Conservation (phyloP, 2,329 filamentous ascomycete genomes). For the Bipolaris bicolor region DNA sequence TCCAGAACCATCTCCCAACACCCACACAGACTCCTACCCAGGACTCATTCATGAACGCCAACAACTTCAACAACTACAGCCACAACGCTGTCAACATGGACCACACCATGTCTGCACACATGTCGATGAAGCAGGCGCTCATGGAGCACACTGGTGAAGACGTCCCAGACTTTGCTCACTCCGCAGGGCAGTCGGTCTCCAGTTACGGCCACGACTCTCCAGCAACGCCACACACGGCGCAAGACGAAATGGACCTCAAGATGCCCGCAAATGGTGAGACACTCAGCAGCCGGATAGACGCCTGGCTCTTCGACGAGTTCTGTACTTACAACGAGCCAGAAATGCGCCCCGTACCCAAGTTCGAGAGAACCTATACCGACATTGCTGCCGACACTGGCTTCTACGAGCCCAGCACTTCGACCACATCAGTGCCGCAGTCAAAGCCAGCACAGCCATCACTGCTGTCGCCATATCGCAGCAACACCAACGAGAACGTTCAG, state of each 20-base stretch:
- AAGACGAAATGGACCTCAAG: constrained; percentile 61
- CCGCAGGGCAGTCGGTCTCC: constrained; percentile 64
- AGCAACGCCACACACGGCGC: constrained; percentile 64
- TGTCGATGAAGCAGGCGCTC: constrained; percentile 65
- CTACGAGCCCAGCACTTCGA: constrained; percentile 73
- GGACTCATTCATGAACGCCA: constrained; percentile 55
- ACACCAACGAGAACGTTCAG: constrained; percentile 63
- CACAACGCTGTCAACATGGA: constrained; percentile 52
- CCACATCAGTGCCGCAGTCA: constrained; percentile 49
- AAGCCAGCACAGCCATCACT: constrained; percentile 59
- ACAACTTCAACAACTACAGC: constrained; percentile 56
- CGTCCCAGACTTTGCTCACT: constrained; percentile 58
- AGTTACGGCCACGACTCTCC: constrained; percentile 67
- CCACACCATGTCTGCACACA: constrained; percentile 57
- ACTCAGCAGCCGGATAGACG: constrained; percentile 40
- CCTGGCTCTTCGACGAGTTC: constrained; percentile 65
- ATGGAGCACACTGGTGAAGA: constrained; percentile 60
- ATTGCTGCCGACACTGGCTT: constrained; percentile 78
- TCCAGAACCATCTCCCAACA: constrained; percentile 60
- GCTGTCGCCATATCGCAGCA: constrained; percentile 57
- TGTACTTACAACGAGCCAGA: constrained; percentile 69
- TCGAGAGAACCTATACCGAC: constrained; percentile 86
- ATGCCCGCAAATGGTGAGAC: constrained; percentile 63
- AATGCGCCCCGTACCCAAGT: constrained; percentile 67
- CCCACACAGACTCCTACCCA: constrained; percentile 62